These are phyloP conservation scores for Myxozyma geophila DNA, from an alignment of 805 yeast genomes.

Conservation along the genomic window DNA sequence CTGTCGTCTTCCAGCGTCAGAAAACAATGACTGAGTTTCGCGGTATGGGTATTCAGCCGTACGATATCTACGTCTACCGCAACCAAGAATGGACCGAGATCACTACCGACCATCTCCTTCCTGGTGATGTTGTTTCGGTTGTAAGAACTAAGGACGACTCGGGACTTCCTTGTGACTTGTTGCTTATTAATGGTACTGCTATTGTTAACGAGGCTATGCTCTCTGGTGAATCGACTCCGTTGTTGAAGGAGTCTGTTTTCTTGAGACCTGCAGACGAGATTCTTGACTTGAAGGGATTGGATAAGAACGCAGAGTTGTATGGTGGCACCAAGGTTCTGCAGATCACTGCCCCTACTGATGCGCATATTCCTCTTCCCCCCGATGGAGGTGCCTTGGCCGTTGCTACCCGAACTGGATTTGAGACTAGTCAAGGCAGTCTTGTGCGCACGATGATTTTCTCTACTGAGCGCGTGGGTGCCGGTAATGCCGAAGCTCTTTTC, in stretches of 20 bases:
- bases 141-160: slow-evolving; percentile 90
- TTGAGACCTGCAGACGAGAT: slow-evolving; percentile 74
- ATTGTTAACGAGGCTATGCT: slow-evolving; percentile 99
- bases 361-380: slow-evolving; percentile 72
- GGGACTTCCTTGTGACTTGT: slow-evolving; percentile 92
- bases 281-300: slow-evolving; percentile 78
- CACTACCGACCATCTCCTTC: slow-evolving; percentile 76
- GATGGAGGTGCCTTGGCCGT: slow-evolving; percentile 90
- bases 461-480: slow-evolving; percentile 94
- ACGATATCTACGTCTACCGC: slow-evolving; percentile 73
- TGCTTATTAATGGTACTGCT: slow-evolving; percentile 85
- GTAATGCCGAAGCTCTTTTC: slow-evolving; percentile 90
- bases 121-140: slow-evolving; percentile 69
- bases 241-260: slow-evolving; percentile 86
- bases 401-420: slow-evolving; percentile 95
- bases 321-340: slow-evolving; percentile 98
- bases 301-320: slow-evolving; percentile 83
- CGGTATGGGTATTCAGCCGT: slow-evolving; percentile 96
- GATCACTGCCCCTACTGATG: slow-evolving; percentile 51
- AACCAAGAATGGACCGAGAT: slow-evolving; percentile 69
- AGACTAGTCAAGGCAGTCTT: slow-evolving; percentile 95
- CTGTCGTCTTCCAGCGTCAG: slow-evolving; percentile 94
- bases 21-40: slow-evolving; percentile 93
- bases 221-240: slow-evolving; percentile 97
- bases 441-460: slow-evolving; percentile 98